Conservation (phyloP, 768 basidiomycete species). For the Macrolepiota fuliginosa region DNA sequence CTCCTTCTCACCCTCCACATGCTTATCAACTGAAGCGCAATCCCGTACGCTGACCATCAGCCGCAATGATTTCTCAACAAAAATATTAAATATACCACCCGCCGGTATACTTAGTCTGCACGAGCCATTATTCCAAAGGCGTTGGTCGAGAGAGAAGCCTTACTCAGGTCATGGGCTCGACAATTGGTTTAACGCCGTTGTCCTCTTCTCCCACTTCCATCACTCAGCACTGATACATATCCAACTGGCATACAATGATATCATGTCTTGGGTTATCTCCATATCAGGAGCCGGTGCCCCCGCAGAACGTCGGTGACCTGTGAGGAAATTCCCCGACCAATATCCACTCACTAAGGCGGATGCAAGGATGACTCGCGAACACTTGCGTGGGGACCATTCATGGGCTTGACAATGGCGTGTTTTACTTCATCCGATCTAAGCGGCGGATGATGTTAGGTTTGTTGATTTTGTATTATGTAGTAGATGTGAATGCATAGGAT, state of each 20-base stretch:
- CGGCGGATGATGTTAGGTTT: no score
- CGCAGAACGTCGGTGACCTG: no score
- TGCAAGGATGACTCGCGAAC: no score
- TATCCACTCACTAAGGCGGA: no score
- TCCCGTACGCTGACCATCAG: conserved; percentile 94
- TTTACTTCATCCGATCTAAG: no score
- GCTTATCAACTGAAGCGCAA: conserved; percentile 87
- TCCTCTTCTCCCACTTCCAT: conserved; percentile 85
- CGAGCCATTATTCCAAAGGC: neutral
- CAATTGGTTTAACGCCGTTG: conserved; percentile 92
- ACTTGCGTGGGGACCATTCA: no score
- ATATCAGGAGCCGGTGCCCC: no score
- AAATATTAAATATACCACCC: conserved; percentile 97
- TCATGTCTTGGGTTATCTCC: no score
- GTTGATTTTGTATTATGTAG: no score
- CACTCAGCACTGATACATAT: conserved; percentile 93
- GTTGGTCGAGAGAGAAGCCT: conserved; percentile 8
- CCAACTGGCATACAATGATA: conserved; percentile 74
- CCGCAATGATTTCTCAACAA: conserved; percentile 93
- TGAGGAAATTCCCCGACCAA: no score
- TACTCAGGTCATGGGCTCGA: conserved; percentile 84
- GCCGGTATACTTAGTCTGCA: conserved; percentile 54
- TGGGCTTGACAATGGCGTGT: no score
- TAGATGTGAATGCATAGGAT: no score
- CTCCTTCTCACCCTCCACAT: conserved; percentile 99